Conservation (phyloP, 73 alveolate species). For the Paramecium tetraurelia region DNA sequence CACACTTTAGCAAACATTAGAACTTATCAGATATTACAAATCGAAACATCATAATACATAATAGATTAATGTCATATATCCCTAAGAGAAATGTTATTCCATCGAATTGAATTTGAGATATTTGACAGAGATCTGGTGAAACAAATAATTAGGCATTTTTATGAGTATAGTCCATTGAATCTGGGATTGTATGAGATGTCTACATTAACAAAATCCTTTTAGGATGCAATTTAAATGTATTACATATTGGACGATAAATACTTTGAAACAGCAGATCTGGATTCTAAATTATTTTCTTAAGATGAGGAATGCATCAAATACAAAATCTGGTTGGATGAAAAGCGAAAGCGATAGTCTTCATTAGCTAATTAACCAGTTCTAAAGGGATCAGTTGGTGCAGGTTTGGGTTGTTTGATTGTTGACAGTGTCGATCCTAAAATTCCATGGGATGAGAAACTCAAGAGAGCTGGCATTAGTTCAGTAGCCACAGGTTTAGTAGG, state of each 20-base stretch:
- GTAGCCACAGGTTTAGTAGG: slow-evolving; percentile 30
- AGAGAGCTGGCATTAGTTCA: slow-evolving; percentile 24
- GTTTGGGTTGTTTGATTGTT: slow-evolving; percentile 36
- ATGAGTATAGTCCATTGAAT: neutral
- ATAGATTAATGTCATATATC: neutral
- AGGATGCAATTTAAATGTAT: slow-evolving; percentile 8
- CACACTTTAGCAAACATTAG: slow-evolving; percentile 30
- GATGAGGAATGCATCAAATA: neutral
- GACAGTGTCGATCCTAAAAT: slow-evolving; percentile 30
- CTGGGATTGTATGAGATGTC: neutral
- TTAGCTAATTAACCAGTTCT: neutral
- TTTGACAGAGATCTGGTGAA: neutral
- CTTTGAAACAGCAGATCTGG: neutral
- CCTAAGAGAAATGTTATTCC: neutral
- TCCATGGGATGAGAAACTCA: slow-evolving; percentile 40
- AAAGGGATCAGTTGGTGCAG: slow-evolving; percentile 43
- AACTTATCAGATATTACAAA: neutral
- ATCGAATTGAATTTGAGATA: neutral
- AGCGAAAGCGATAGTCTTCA: neutral
- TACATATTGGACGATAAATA: neutral
- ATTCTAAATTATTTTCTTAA: neutral
- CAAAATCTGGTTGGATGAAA: neutral
- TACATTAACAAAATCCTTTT: neutral
- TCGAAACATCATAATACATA: neutral
- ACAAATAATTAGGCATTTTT: neutral